Evolutionary conservation across 2,329 filamentous ascomycete genomes (phyloP), one percentile per base, ranked within the genome.

Genomic region (Dothiorella sarmentorum): DNA sequence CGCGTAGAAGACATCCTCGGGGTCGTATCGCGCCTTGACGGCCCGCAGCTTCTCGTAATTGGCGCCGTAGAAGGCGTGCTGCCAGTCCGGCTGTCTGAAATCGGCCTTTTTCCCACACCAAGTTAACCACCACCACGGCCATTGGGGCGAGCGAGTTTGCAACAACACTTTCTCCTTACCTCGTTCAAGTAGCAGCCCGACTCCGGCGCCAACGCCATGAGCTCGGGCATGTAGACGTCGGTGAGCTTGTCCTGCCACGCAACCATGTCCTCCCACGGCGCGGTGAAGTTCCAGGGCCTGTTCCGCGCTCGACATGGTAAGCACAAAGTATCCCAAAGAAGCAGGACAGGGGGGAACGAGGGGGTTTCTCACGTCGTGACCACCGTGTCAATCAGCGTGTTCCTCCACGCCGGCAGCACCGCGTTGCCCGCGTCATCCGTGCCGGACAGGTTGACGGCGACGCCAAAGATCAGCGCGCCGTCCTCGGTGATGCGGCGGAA

Each of bases 11-110:
- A 67, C 6, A 18, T 49, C 59, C 6, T 58, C 27, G 1, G 66
- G 66, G 37, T 69, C 67, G 44, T 64, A 69, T 31, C 59, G 61
- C 17, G 47, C 61, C 61, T 69, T 69, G 24, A 67, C 60, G 4
- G 31, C 45, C 17, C 53, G 26, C 18, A 69, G 47, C 55, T 52
- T 60, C 1, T 61, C 56, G 26, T 63, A 69, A 47, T 69, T 67
- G 4, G n/a, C 29, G 1, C 67, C 67, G 57, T 63, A 71, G 35
- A 70, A 70, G 13, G 59, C 61, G 15, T 37, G 37, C 49, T 68
- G 56, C 65, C 65, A 71, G 49, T 68, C 64, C 2, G 60, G 61
- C 56, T 68, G 63, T 13, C 62, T 59, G 58, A 67, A 67, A 47
- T 70, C 65, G 4, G 66, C 68, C 53, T 56, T n/a, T 5, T 1